Evolutionary conservation across 768 basidiomycete species (phyloP).

Genomic region (Suillus variegatus): DNA sequence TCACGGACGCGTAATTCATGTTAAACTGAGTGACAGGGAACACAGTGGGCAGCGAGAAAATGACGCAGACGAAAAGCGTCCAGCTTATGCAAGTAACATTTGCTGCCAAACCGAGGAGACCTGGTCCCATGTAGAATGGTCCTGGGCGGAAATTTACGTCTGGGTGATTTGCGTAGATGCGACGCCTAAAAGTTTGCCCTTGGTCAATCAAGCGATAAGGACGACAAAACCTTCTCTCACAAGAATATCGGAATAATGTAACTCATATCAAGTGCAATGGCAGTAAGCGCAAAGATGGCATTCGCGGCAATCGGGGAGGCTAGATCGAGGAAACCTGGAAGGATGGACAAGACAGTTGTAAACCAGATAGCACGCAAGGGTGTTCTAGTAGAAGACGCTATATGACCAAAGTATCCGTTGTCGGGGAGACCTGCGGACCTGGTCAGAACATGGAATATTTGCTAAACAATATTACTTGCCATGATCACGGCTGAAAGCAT

Average conservation of each 20-base stretch:
- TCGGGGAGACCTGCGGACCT: constrained; percentile 64
- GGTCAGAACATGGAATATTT: constrained; percentile 5
- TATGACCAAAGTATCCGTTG: constrained; percentile 71
- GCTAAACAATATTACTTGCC: constrained; percentile 38
- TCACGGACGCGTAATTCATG: constrained; percentile 84
- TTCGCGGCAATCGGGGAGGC: constrained; percentile 76
- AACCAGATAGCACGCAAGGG: constrained; percentile 80
- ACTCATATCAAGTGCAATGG: constrained; percentile 74
- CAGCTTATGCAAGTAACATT: constrained; percentile 69
- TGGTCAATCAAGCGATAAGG: neutral
- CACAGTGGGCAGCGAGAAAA: constrained; percentile 72
- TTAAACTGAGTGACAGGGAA: constrained; percentile 68
- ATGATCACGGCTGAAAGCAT: constrained; percentile 82
- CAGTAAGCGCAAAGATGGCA: constrained; percentile 81
- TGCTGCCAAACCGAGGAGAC: constrained; percentile 57
- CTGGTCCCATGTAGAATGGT: constrained; percentile 83
- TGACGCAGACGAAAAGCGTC: constrained; percentile 68
- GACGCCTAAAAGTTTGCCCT: constrained; percentile 39
- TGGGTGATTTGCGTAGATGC: constrained; percentile 69
- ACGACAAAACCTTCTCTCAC: constrained; percentile 23
- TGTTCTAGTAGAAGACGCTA: constrained; percentile 62
- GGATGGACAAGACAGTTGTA: constrained; percentile 63
- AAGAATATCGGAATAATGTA: constrained; percentile 84
- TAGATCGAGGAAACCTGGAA: constrained; percentile 74
- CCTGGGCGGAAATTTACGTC: constrained; percentile 86